Evolutionary conservation across 768 basidiomycete genomes (phyloP).

Genomic region (Leccinum rimulosum): DNA sequence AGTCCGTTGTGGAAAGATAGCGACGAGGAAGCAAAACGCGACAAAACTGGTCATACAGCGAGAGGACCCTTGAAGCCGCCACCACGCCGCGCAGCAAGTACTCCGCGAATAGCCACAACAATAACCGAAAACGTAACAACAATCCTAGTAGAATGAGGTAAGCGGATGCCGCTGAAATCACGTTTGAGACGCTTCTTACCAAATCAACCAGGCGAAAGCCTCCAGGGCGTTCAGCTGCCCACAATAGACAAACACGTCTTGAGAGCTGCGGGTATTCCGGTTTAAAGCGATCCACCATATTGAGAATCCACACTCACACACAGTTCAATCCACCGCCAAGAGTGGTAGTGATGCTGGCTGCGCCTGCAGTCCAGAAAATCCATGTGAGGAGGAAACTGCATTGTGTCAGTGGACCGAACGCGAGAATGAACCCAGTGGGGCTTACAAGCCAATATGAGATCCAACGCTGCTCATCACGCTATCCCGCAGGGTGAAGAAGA

Average conservation of each 20-base stretch:
- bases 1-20: conserved; percentile 7
- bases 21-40: background rate
- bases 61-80: conserved; percentile 64
- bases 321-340: conserved; percentile 73
- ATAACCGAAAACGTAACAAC: conserved; percentile 60
- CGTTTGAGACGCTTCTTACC: conserved; percentile 40
- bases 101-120: conserved; percentile 57
- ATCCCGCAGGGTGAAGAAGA: conserved; percentile 52
- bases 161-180: background rate
- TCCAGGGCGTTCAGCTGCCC: conserved; percentile 73
- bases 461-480: conserved; percentile 57
- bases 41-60: conserved; percentile 28
- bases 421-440: background rate
- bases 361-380: conserved; percentile 76
- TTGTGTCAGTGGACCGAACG: conserved; percentile 4
- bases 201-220: conserved; percentile 74
- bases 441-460: conserved; percentile 64
- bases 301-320: conserved; percentile 38
- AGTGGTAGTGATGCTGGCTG: conserved; percentile 63
- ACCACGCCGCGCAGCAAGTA: conserved; percentile 58
- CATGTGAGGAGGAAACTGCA: conserved; percentile 66
- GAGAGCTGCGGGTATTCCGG: conserved; percentile 28
- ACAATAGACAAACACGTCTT: conserved; percentile 57
- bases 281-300: background rate
- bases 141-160: conserved; percentile 42